These are phyloP conservation scores for Trichoderma afroharzianum DNA, from an alignment of 2,329 filamentous ascomycete genomes.

Conservation along the genomic window DNA sequence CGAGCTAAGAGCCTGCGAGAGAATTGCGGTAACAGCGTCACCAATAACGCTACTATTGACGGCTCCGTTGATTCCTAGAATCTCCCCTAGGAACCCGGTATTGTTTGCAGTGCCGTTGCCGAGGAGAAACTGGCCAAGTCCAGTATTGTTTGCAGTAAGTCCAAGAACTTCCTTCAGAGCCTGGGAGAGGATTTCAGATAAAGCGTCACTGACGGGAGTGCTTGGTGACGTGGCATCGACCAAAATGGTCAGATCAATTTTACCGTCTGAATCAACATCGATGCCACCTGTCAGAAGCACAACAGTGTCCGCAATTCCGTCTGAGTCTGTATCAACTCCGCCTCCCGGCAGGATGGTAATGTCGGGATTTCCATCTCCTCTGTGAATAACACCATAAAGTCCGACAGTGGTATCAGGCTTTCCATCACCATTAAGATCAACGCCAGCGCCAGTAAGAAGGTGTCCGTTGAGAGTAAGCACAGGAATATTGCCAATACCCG, in stretches of 20 bases:
- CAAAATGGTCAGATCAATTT: not conserved
- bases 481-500: not conserved
- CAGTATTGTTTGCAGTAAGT: too few relatives aligned
- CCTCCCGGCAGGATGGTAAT: not conserved
- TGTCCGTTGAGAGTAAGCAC: not conserved
- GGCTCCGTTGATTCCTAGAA: not conserved
- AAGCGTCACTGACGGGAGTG: not conserved
- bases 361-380: conserved; percentile 5
- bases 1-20: not conserved
- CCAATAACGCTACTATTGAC: not conserved
- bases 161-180: too few relatives aligned
- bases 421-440: conserved; percentile 6
- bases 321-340: not conserved
- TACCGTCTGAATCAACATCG: not conserved
- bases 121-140: not conserved
- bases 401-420: not conserved
- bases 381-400: not conserved
- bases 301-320: not conserved
- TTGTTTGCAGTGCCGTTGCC: not conserved
- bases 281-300: not conserved
- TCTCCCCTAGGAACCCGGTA: not conserved
- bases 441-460: not conserved
- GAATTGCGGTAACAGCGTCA: not conserved
- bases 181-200: too few relatives aligned
- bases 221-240: not conserved